phyloP scores from a whole-genome alignment of 2,329 filamentous ascomycete species.

The Neonectria coccinea region DNA sequence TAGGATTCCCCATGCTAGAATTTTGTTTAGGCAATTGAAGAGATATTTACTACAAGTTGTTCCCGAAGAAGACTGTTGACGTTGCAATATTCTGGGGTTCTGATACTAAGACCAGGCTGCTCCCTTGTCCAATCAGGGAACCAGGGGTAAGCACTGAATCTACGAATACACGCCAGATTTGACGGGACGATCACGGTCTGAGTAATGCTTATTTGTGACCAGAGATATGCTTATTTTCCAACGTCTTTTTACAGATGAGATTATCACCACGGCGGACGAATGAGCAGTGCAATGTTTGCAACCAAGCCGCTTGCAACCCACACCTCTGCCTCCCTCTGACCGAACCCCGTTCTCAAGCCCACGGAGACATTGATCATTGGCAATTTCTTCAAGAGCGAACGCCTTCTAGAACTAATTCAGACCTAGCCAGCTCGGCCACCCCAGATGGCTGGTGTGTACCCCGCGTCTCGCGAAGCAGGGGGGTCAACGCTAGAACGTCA shows the following conservation, averaged over 20 bases:
- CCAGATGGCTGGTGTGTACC: neutral
- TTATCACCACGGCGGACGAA: neutral
- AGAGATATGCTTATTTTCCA: neutral
- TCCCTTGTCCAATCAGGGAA: neutral
- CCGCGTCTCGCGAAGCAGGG: slow-evolving; percentile 20
- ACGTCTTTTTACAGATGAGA: neutral
- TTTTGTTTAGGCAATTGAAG: neutral
- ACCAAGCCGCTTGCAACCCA: neutral
- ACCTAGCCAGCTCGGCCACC: neutral
- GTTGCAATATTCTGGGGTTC: neutral
- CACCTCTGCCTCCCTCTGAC: slow-evolving; percentile 6
- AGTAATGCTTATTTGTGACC: neutral
- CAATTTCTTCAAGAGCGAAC: slow-evolving; percentile 1
- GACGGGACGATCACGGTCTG: neutral
- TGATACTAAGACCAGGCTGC: neutral
- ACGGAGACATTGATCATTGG: slow-evolving; percentile 6
- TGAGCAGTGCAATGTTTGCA: neutral
- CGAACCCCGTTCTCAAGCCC: slow-evolving; percentile 6
- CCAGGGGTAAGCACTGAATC: neutral
- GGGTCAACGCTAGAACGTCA: neutral
- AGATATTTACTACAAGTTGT: neutral
- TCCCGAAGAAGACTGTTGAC: neutral
- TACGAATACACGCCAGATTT: neutral
- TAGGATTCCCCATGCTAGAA: neutral
- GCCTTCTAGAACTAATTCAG: neutral